These are phyloP conservation scores for Phytophthora rubi DNA, from an alignment of 352 stramenopile genomes.

Conservation along the genomic window DNA sequence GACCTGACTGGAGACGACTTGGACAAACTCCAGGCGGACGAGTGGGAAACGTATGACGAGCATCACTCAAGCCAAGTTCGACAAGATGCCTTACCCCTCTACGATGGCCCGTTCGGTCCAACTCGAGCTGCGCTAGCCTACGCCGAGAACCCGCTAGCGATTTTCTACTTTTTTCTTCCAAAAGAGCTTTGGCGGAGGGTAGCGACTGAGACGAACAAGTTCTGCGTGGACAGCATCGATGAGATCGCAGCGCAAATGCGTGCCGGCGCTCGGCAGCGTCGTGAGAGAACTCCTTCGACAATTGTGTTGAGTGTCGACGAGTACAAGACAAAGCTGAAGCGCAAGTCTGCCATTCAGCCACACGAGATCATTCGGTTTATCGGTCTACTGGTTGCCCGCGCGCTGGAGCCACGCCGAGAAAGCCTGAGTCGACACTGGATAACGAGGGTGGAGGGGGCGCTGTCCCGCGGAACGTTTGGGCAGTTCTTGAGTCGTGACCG, in stretches of 20 bases:
- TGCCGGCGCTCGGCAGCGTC: neutral
- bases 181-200: conserved; percentile 10
- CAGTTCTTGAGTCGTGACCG: conserved; percentile 10
- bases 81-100: neutral
- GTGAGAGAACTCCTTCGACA: neutral
- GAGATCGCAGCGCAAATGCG: too few relatives aligned
- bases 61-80: neutral
- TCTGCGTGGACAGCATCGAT: too few relatives aligned
- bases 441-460: conserved; percentile 1
- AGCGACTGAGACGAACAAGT: neutral
- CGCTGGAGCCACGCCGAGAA: conserved; percentile 6
- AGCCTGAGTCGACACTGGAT: conserved; percentile 9
- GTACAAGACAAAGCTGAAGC: neutral
- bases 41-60: conserved; percentile 2
- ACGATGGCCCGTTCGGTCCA: neutral
- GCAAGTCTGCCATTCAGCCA: conserved; percentile 3
- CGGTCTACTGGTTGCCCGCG: neutral
- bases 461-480: conserved; percentile 3
- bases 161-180: conserved; percentile 3
- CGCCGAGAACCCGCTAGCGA: neutral
- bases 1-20: neutral
- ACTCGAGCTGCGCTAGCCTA: conserved; percentile 2
- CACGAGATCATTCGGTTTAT: conserved; percentile 10
- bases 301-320: conserved; percentile 8
- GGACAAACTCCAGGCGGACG: neutral